phyloP scores from a whole-genome alignment of 2,329 filamentous ascomycete genomes.

The Bipolaris sorokiniana region DNA sequence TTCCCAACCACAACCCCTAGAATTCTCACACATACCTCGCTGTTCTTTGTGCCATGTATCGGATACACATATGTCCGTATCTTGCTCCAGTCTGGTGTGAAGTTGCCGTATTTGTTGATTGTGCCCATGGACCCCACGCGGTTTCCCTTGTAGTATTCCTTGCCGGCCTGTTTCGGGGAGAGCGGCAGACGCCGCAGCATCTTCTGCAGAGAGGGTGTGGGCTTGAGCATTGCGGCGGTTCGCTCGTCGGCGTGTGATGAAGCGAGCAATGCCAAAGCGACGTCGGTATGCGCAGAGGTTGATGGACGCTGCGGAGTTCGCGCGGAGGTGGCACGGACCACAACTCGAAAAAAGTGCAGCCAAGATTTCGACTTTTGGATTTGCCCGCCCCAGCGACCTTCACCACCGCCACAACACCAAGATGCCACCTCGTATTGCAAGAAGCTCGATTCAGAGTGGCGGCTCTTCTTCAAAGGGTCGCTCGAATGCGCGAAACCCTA shows the following conservation, averaged over 20 bases:
- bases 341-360: slow-evolving; percentile 28
- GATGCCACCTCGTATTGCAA: slow-evolving; percentile 56
- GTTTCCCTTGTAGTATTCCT: slow-evolving; percentile 97
- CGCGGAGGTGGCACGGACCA: slow-evolving; percentile 26
- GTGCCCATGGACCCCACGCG: slow-evolving; percentile 84
- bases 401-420: slow-evolving; percentile 23
- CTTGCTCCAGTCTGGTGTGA: slow-evolving; percentile 82
- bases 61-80: slow-evolving; percentile 91
- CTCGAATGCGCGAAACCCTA: slow-evolving; percentile 47
- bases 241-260: neutral
- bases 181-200: slow-evolving; percentile 77
- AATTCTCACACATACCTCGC: slow-evolving; percentile 25
- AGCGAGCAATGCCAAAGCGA: slow-evolving; percentile 8
- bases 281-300: slow-evolving; percentile 2
- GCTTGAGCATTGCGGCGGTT: slow-evolving; percentile 62
- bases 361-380: slow-evolving; percentile 33
- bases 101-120: slow-evolving; percentile 84
- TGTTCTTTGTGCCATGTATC: slow-evolving; percentile 63
- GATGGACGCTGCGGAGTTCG: slow-evolving; percentile 25
- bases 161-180: slow-evolving; percentile 90
- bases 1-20: neutral
- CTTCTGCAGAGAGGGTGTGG: slow-evolving; percentile 70
- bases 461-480: slow-evolving; percentile 38
- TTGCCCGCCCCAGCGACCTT: slow-evolving; percentile 7
- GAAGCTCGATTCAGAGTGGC: slow-evolving; percentile 43